Conservation (phyloP, 2,329 filamentous ascomycete genomes). For the Mariannaea elegans region DNA sequence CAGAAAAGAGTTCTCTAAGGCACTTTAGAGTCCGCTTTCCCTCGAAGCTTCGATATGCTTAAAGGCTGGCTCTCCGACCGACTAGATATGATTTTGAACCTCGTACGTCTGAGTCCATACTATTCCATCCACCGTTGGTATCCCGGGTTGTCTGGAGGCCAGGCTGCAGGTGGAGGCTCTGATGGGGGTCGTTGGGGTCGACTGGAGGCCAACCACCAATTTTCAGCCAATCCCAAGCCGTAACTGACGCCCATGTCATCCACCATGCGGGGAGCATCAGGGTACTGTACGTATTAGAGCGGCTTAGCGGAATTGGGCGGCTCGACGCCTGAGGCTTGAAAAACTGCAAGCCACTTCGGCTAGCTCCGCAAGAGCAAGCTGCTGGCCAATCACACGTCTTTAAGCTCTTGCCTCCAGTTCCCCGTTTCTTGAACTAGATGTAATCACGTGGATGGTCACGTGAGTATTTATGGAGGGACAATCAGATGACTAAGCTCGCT, state of each 20-base stretch:
- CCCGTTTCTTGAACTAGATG: neutral
- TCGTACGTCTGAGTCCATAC: neutral
- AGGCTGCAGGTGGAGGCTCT: neutral
- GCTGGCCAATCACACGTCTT: slow-evolving; percentile 31
- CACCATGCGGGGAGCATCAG: slow-evolving; percentile 8
- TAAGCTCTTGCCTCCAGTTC: neutral
- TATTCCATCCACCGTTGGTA: neutral
- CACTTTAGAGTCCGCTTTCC: slow-evolving; percentile 6
- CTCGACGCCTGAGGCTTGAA: neutral
- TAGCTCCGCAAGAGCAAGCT: neutral
- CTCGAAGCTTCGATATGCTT: too few species aligned
- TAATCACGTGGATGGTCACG: slow-evolving; percentile 26
- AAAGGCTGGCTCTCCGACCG: neutral
- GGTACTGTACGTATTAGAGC: slow-evolving; percentile 17
- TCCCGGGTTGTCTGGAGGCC: neutral
- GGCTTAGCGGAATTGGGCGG: neutral
- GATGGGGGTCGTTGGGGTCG: neutral
- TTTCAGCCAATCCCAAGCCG: slow-evolving; percentile 31
- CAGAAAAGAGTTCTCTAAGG: slow-evolving; percentile 15
- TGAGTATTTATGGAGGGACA: slow-evolving; percentile 7
- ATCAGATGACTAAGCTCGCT: slow-evolving; percentile 35
- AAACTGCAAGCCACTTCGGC: slow-evolving; percentile 32
- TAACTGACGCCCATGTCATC: slow-evolving; percentile 1
- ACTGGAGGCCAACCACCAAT: slow-evolving; percentile 28
- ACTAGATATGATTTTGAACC: neutral